Evolutionary conservation across 169 alveolate genomes (phyloP).

Genomic region (Plasmodium cynomolgi): DNA sequence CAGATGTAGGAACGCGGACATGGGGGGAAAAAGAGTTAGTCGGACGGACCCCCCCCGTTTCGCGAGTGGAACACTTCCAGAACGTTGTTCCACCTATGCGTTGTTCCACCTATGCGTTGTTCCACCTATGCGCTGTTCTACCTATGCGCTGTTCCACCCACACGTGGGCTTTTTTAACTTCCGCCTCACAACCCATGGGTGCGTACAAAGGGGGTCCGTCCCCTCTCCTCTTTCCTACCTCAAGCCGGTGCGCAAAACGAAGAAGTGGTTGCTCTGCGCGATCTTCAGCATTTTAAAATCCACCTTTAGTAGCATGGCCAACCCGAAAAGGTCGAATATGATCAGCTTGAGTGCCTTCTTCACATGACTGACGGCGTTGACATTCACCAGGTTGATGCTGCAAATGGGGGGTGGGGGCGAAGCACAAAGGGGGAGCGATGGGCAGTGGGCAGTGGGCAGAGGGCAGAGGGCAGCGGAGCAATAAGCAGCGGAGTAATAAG

Average conservation of each 20-base stretch:
- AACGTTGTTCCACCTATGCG: too few species aligned
- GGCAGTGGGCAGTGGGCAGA: not conserved
- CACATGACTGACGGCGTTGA: constrained; percentile 40
- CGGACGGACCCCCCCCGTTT: too few species aligned
- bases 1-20: not conserved
- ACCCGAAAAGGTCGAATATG: constrained; percentile 36
- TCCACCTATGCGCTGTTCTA: too few species aligned
- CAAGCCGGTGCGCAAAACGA: constrained; percentile 25
- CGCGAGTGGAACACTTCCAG: too few species aligned
- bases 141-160: too few species aligned
- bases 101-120: too few species aligned
- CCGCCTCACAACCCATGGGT: too few species aligned
- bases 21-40: too few species aligned
- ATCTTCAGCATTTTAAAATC: constrained; percentile 22
- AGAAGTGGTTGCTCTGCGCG: not conserved
- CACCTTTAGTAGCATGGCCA: constrained; percentile 45
- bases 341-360: constrained; percentile 30
- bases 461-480: not conserved
- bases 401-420: not conserved
- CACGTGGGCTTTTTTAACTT: too few species aligned
- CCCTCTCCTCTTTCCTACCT: constrained; percentile 17
- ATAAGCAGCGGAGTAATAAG: too few species aligned
- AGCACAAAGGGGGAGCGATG: not conserved
- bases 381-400: constrained; percentile 24
- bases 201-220: too few species aligned